Base-by-base conservation (phyloP, 805 yeast species). In the Wickerhamiella australiensis region DNA sequence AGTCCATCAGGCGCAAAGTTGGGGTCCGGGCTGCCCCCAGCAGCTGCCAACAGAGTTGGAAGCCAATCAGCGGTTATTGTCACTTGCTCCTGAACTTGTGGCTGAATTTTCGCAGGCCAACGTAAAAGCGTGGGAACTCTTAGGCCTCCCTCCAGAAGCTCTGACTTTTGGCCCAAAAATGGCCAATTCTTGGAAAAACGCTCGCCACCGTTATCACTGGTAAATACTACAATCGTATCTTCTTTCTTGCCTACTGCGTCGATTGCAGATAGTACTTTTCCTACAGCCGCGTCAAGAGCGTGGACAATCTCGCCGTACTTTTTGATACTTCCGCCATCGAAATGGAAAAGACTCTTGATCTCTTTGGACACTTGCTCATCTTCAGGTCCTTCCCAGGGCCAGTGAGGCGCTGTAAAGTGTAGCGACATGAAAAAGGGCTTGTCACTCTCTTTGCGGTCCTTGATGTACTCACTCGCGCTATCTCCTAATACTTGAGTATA, bases 121-220 rank as follows among this genome's bases (percentile, higher is more conserved):
- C 66, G 68, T 4, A 76, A 56, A 46, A 78, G 69, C 51, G 75
- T 62, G 0, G 81, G 82, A 57, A 78, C 75, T 18, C 78, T 68
- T 18, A 76, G 73, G 8, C 80, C 82, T 22, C 81, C 82, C 59
- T 78, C 81, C 3, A 75, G 66, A 2, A 78, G 72, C 74, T 77
- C 77, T 67, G 70, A 70, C 57, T 77, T 77, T 60, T 68, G 75
- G 72, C 64, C 62, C 3, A 62, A 52, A 42, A 74, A 59, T 1
- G 82, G 80, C 56, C 74, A 62, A 2, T 79, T 80, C 54, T 77
- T 80, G 62, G 75, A 65, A 46, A 75, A 61, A 69, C 82, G 79
- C 58, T 78, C 82, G 3, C 82, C 82, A 22, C 82, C 82, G 59
- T 78, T 78, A 60, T 78, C 82, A 3, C 80, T 75, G 72, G 77